A percentile compares a stretch with the other conserved stretches of the same genome.
These are phyloP conservation scores for Williopsis jadinii DNA, from an alignment of 1,139 yeast species.

Conservation along the genomic window DNA sequence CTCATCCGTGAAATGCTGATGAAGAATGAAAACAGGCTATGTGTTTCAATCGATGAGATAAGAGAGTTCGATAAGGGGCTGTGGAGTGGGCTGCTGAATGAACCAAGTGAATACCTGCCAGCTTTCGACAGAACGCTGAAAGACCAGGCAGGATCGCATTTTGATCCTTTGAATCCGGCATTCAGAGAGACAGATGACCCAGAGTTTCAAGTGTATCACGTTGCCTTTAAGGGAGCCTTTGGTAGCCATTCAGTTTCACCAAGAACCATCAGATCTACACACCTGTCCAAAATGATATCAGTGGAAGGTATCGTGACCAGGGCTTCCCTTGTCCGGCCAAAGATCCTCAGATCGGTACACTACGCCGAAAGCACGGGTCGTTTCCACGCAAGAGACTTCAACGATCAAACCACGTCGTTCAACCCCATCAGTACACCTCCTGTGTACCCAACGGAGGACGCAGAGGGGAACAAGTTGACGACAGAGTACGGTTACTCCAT, in stretches of 20 bases:
- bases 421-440: constrained; percentile 57
- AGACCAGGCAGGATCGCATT: constrained; percentile 68
- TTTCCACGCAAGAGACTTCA: constrained; percentile 86
- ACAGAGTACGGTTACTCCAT: constrained; percentile 95
- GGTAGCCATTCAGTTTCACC: constrained; percentile 88
- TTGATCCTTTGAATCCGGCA: constrained; percentile 48
- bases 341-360: constrained; percentile 86
- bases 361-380: constrained; percentile 80
- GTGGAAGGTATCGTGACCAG: constrained; percentile 95
- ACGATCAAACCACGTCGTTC: constrained; percentile 88
- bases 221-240: constrained; percentile 87
- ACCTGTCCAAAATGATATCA: constrained; percentile 75
- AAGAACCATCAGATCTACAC: constrained; percentile 71
- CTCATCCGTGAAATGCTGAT: constrained; percentile 67
- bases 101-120: constrained; percentile 83
- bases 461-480: constrained; percentile 77
- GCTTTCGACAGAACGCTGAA: constrained; percentile 85
- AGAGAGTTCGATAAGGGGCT: constrained; percentile 75
- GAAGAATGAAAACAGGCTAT: constrained; percentile 58
- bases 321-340: constrained; percentile 90
- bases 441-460: constrained; percentile 88
- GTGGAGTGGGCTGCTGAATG: constrained; percentile 70
- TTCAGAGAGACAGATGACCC: constrained; percentile 37
- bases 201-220: constrained; percentile 60
- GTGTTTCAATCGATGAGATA: constrained; percentile 77